These are phyloP conservation scores for Dendrobium officinale DNA, from an alignment of 106 monocot species.

Conservation along the genomic window DNA sequence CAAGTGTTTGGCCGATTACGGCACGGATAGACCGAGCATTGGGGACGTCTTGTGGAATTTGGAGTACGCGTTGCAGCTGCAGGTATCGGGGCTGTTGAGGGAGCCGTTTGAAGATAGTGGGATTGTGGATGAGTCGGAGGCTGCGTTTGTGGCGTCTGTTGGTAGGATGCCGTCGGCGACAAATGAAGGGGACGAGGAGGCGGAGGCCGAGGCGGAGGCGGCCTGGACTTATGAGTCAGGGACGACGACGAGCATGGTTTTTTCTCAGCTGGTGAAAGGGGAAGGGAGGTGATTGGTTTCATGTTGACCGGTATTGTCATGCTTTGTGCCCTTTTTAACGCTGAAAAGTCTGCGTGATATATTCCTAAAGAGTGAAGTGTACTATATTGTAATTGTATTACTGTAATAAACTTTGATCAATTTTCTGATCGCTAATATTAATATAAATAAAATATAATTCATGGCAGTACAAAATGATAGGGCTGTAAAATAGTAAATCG, in stretches of 20 bases:
- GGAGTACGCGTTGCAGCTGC: slow-evolving; percentile 68
- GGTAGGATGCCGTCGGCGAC: not conserved
- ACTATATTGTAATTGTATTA: too few species aligned
- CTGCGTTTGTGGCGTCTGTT: not conserved
- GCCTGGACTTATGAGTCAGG: not conserved
- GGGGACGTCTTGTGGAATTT: slow-evolving; percentile 77
- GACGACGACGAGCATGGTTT: slow-evolving; percentile 18
- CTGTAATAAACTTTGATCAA: too few species aligned
- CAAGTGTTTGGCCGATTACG: slow-evolving; percentile 61
- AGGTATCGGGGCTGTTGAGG: slow-evolving; percentile 37
- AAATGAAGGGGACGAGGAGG: not conserved
- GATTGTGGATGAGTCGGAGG: slow-evolving; percentile 12
- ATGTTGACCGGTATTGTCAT: not conserved
- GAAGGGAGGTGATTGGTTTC: slow-evolving; percentile 37
- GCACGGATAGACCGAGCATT: slow-evolving; percentile 54
- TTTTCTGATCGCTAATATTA: too few species aligned
- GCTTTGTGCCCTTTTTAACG: too few species aligned
- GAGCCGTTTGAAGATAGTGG: slow-evolving; percentile 54
- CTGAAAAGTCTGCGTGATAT: not conserved
- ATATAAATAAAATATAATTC: too few species aligned
- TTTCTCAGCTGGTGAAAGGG: slow-evolving; percentile 46
- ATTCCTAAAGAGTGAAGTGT: too few species aligned
- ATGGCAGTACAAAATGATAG: too few species aligned
- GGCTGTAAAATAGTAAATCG: too few species aligned
- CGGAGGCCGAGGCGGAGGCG: too few species aligned